Conservation (phyloP, 192 early-diverging fungal species). For the Rhizoclosmatium sp. region DNA sequence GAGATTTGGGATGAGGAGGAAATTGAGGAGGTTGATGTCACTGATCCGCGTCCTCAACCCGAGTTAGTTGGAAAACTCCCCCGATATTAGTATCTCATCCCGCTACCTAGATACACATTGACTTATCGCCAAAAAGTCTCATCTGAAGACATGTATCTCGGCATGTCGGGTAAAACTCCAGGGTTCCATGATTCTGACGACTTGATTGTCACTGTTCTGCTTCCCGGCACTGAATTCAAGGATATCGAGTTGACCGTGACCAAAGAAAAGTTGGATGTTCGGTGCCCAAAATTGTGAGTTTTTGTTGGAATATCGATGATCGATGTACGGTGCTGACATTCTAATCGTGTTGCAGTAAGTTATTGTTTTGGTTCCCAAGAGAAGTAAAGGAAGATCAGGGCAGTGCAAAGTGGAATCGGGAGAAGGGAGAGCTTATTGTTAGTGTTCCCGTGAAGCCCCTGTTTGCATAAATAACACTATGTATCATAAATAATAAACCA, state of each 20-base stretch:
- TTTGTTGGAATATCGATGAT: background rate
- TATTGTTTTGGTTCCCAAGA: conserved; percentile 24
- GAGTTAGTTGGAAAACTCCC: conserved; percentile 6
- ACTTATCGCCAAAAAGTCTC: conserved; percentile 38
- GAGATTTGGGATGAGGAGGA: conserved; percentile 41
- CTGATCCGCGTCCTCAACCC: conserved; percentile 29
- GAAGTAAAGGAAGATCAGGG: conserved; percentile 17
- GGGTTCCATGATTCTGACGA: conserved; percentile 25
- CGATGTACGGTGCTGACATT: background rate
- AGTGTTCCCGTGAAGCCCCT: conserved; percentile 8
- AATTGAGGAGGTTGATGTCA: conserved; percentile 17
- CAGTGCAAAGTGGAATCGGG: conserved; percentile 26
- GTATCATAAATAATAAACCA: background rate
- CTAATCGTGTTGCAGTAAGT: conserved; percentile 13
- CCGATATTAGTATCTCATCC: background rate
- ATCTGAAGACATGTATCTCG: conserved; percentile 36
- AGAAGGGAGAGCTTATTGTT: conserved; percentile 6
- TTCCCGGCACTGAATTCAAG: conserved; percentile 23
- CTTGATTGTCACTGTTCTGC: conserved; percentile 22
- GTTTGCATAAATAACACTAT: background rate
- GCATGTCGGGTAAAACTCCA: conserved; percentile 36
- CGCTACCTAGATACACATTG: conserved; percentile 12
- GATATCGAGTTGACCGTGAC: conserved; percentile 32
- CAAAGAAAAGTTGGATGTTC: conserved; percentile 17
- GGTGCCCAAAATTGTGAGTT: conserved; percentile 37